Base-by-base conservation (phyloP, 495 filamentous ascomycete species). In the Apodospora peruviana region DNA sequence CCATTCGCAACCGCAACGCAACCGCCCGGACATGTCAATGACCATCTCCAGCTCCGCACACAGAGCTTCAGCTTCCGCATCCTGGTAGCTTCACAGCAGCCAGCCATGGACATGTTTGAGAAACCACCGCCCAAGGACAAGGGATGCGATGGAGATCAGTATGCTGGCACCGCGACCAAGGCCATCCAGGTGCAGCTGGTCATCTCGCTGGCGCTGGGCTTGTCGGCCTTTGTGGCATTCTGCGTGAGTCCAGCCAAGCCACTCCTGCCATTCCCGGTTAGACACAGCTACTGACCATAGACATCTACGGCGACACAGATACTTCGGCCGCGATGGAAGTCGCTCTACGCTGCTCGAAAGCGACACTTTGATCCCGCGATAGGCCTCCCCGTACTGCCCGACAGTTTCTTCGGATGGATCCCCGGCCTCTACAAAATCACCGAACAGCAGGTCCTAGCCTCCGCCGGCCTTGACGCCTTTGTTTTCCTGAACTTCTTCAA, bases 401-500 rank as follows among this genome's bases (percentile, higher is more conserved):
- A 90, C 58, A 84, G 77, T 27, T 83, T 96, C 58, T 87, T 97
- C 53, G 93, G 91, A 59, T 99, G 94, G 94, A 93, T 97, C 25
- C 84, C 88, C 2, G 80, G 83, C 9, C 72, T 99, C n/a, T 93
- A 91, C 74, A 74, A 70, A 43, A 87, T 99, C 43, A 88, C 86
- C 11, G 90, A 97, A 38, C 80, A 95, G 59, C 83, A 97, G 65
- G 81, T 97, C 18, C 74, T 99, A 39, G 82, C 85, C 32, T 93
- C 91, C 23, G 91, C 91, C 11, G 94, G 94, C 0, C 74, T 99
- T 39, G 94, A 99, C 71, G 94, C 93, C 44, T 99, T 85, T 67
- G 93, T 96, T 53, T 96, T 97, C 56, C 75, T 99, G 11, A 80
- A 83, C 19, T 97, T 97, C 70, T 96, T 96, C 70, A 88, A 90